Percentiles rank a stretch among this genome's conserved stretches.
Conservation (phyloP, 2,329 filamentous ascomycete species). For the Ascochyta pisi region DNA sequence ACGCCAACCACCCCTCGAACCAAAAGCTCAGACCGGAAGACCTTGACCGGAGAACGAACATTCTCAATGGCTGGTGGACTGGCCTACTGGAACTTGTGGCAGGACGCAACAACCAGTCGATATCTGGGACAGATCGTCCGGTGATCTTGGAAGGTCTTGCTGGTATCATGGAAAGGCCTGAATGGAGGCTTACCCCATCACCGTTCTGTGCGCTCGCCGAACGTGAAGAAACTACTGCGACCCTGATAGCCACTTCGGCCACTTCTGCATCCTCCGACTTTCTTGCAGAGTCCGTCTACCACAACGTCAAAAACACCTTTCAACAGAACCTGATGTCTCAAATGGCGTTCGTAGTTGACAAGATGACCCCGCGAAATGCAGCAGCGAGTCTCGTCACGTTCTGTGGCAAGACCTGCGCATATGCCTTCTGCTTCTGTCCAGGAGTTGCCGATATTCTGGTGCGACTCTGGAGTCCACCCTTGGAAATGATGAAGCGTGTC, state of each 20-base stretch:
- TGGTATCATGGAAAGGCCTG: constrained; percentile 84
- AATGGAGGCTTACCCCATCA: constrained; percentile 80
- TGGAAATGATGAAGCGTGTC: constrained; percentile 73
- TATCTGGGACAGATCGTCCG: constrained; percentile 84
- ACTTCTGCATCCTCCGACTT: constrained; percentile 70
- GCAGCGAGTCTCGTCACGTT: constrained; percentile 75
- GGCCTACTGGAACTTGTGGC: constrained; percentile 82
- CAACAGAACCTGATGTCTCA: constrained; percentile 81
- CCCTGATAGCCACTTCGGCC: constrained; percentile 63
- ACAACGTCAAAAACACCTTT: constrained; percentile 89
- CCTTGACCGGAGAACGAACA: constrained; percentile 77
- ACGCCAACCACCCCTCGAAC: constrained; percentile 72
- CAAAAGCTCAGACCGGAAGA: constrained; percentile 75
- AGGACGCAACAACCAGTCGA: constrained; percentile 74
- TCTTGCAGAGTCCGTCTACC: constrained; percentile 76
- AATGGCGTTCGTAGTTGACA: constrained; percentile 86
- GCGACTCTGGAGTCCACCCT: constrained; percentile 77
- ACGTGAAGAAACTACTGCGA: constrained; percentile 56
- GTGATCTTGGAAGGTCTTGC: constrained; percentile 79
- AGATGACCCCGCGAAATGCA: constrained; percentile 80
- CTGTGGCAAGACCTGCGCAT: constrained; percentile 87
- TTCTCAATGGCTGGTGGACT: constrained; percentile 91
- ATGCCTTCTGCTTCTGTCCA: constrained; percentile 91
- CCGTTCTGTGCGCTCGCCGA: constrained; percentile 69
- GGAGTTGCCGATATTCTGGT: constrained; percentile 84